Conservation (phyloP, 305 asterid genomes). For the Fraxinus nigra region DNA sequence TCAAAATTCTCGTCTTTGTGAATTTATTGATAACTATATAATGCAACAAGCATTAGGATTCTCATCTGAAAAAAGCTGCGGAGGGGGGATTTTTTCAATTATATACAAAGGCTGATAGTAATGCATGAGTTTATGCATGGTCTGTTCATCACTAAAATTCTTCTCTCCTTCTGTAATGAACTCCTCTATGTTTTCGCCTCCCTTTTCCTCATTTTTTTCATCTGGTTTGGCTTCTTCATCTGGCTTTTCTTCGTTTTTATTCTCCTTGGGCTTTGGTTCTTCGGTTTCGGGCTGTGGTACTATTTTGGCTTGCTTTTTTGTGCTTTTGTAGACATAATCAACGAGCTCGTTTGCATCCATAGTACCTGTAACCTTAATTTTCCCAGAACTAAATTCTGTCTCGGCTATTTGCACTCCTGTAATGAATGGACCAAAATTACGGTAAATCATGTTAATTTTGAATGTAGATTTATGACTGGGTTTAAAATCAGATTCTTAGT, state of each 20-base stretch:
- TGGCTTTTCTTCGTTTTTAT: conserved; percentile 39
- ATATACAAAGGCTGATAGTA: conserved; percentile 59
- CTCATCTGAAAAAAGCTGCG: conserved; percentile 88
- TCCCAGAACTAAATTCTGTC: conserved; percentile 67
- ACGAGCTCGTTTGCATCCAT: conserved; percentile 77
- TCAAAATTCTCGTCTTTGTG: background rate
- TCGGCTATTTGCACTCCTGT: conserved; percentile 78
- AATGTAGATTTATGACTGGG: background rate
- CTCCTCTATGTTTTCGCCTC: no score
- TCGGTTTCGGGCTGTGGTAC: conserved; percentile 73
- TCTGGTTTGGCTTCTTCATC: conserved; percentile 34
- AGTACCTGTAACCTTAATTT: conserved; percentile 74
- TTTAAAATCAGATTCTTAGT: background rate
- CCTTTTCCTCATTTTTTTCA: conserved; percentile 30
- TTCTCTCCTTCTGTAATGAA: conserved; percentile 17
- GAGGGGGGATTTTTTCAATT: conserved; percentile 78
- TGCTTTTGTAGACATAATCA: conserved; percentile 79
- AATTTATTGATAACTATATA: conserved; percentile 31
- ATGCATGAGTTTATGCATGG: conserved; percentile 55
- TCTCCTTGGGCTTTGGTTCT: conserved; percentile 46
- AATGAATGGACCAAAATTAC: background rate
- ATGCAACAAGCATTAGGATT: conserved; percentile 87
- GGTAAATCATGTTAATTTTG: background rate
- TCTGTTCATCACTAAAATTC: conserved; percentile 31
- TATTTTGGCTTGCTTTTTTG: conserved; percentile 80